These are phyloP conservation scores for Cymbidium sinense DNA, from an alignment of 106 monocot genomes.

Conservation along the genomic window DNA sequence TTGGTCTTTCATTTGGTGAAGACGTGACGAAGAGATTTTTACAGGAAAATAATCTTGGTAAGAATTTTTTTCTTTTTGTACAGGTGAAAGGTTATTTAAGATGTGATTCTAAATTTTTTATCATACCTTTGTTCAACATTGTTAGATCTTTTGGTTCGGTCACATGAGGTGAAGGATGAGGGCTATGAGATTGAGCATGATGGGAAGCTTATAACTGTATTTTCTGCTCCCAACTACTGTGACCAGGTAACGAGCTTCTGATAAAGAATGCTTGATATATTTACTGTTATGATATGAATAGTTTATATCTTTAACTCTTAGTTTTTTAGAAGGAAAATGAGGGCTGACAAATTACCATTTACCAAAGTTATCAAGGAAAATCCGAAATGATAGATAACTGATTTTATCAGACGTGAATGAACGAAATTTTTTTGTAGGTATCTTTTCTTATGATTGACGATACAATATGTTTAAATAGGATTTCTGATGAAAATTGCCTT, in stretches of 20 bases:
- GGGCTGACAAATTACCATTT: not conserved
- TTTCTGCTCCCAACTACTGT: constrained; percentile 97
- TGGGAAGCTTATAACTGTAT: constrained; percentile 96
- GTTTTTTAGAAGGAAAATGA: not conserved
- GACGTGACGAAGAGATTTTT: constrained; percentile 91
- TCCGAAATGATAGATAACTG: not conserved
- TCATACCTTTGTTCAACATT: not conserved
- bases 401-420: not conserved
- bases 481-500: not conserved
- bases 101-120: not conserved
- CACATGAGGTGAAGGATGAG: constrained; percentile 98
- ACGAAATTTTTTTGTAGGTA: not conserved
- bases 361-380: not conserved
- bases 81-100: not conserved
- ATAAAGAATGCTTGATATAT: not conserved
- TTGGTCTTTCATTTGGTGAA: constrained; percentile 94
- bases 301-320: not conserved
- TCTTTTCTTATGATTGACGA: not conserved
- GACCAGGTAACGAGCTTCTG: constrained; percentile 56
- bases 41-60: constrained; percentile 89
- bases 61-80: not conserved
- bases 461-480: not conserved
- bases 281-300: not conserved
- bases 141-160: constrained; percentile 87
- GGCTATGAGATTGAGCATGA: constrained; percentile 97